phyloP scores from a whole-genome alignment of 306 rosid genomes.

The Medicago arabica region DNA sequence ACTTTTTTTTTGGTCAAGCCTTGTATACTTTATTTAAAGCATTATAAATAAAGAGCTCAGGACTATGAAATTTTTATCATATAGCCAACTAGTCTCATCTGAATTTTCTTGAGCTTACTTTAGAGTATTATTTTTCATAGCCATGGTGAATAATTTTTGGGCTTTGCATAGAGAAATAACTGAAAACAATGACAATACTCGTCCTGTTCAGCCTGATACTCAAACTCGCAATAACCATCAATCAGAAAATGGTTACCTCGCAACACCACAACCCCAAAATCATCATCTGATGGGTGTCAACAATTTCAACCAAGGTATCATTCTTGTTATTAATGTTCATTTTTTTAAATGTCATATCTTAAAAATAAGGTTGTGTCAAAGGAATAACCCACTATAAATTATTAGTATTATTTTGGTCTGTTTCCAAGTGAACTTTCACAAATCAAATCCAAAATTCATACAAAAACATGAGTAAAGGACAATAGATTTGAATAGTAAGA shows the following conservation, averaged over 20 bases:
- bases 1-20: too few species aligned
- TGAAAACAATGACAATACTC: not conserved
- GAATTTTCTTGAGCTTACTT: not conserved
- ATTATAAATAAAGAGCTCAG: not conserved
- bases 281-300: not conserved
- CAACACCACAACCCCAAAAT: not conserved
- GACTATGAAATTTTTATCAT: not conserved
- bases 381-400: not conserved
- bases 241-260: not conserved
- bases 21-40: not conserved
- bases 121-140: not conserved
- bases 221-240: not conserved
- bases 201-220: not conserved
- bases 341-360: not conserved
- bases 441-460: too few species aligned
- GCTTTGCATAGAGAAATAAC: not conserved
- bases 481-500: too few species aligned
- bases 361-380: not conserved
- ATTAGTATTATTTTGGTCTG: too few species aligned
- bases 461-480: too few species aligned
- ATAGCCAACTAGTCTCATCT: too few species aligned
- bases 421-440: too few species aligned
- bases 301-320: not conserved
- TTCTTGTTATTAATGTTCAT: not conserved
- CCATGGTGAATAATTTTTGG: not conserved